phyloP scores from a whole-genome alignment of 805 yeast genomes.

The Zygosaccharomyces gambellarensis region DNA sequence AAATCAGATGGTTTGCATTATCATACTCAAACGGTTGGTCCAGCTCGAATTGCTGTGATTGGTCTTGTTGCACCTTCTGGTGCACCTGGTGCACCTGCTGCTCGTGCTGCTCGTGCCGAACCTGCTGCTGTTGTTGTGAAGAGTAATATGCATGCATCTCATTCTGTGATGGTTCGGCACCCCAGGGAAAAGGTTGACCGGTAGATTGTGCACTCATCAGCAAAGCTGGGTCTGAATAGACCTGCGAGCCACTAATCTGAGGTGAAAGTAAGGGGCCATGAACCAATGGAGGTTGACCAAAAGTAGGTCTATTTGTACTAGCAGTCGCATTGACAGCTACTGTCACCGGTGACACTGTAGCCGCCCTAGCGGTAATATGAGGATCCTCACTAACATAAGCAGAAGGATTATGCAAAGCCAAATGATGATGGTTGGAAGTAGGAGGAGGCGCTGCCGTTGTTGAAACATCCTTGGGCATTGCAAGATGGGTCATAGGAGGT shows the following conservation, averaged over 20 bases:
- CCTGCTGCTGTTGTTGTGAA: constrained; percentile 8
- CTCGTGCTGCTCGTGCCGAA: constrained; percentile 6
- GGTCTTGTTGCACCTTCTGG: constrained; percentile 5
- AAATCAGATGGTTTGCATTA: constrained; percentile 28
- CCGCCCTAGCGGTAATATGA: constrained; percentile 1
- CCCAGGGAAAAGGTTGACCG: constrained; percentile 9
- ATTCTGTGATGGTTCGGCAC: constrained; percentile 1
- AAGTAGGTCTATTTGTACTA: neutral
- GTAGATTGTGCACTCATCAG: constrained; percentile 2
- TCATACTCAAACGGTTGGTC: constrained; percentile 31
- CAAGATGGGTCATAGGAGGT: constrained; percentile 1
- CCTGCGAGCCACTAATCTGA: constrained; percentile 2
- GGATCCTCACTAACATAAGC: constrained; percentile 13
- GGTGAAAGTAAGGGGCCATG: constrained; percentile 7
- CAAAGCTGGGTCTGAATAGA: neutral
- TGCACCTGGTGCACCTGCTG: neutral
- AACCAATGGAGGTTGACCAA: constrained; percentile 4
- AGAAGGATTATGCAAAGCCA: constrained; percentile 20
- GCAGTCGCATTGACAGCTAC: constrained; percentile 3
- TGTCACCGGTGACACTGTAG: constrained; percentile 5
- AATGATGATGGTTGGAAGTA: constrained; percentile 9
- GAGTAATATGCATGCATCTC: neutral
- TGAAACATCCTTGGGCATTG: neutral
- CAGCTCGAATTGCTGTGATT: constrained; percentile 9
- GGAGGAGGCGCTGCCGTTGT: neutral